A percentile compares a stretch with the other conserved stretches of the same genome.
phyloP scores from a whole-genome alignment of 768 basidiomycete genomes.

The Leccinum rimulosum region DNA sequence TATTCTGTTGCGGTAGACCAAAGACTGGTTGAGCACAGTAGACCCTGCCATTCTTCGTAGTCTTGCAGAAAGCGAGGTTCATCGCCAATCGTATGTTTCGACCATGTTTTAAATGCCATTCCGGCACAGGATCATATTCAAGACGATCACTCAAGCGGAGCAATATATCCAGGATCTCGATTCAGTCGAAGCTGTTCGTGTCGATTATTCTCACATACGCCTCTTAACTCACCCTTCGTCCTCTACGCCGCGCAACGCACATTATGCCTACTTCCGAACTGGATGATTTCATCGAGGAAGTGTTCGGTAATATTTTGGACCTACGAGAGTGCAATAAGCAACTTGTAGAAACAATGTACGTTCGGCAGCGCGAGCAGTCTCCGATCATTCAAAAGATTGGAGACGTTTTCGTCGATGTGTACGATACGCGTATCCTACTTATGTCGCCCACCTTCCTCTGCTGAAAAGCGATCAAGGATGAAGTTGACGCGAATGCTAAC shows the following conservation, averaged over 20 bases:
- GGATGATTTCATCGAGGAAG: constrained; percentile 83
- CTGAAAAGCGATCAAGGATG: constrained; percentile 88
- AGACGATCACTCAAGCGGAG: constrained; percentile 84
- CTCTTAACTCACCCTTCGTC: constrained; percentile 43
- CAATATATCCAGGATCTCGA: constrained; percentile 89
- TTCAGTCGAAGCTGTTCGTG: constrained; percentile 65
- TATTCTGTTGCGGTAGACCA: constrained; percentile 24
- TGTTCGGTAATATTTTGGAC: constrained; percentile 87
- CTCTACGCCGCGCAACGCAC: constrained; percentile 51
- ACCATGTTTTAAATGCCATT: background rate
- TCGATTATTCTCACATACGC: constrained; percentile 14
- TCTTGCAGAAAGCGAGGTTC: constrained; percentile 77
- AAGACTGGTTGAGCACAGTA: constrained; percentile 54
- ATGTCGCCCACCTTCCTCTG: constrained; percentile 83
- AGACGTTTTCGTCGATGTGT: constrained; percentile 84
- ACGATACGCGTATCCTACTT: constrained; percentile 79
- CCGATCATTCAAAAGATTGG: constrained; percentile 84
- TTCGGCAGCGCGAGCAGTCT: constrained; percentile 79
- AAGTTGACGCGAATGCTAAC: constrained; percentile 75
- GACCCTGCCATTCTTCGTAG: constrained; percentile 46
- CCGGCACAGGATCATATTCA: constrained; percentile 64
- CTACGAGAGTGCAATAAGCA: constrained; percentile 80
- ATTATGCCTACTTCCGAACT: constrained; percentile 56
- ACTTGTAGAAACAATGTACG: constrained; percentile 82
- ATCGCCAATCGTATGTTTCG: constrained; percentile 63